phyloP scores from a whole-genome alignment of 2,329 filamentous ascomycete species.

The Podosphaera fusca region DNA sequence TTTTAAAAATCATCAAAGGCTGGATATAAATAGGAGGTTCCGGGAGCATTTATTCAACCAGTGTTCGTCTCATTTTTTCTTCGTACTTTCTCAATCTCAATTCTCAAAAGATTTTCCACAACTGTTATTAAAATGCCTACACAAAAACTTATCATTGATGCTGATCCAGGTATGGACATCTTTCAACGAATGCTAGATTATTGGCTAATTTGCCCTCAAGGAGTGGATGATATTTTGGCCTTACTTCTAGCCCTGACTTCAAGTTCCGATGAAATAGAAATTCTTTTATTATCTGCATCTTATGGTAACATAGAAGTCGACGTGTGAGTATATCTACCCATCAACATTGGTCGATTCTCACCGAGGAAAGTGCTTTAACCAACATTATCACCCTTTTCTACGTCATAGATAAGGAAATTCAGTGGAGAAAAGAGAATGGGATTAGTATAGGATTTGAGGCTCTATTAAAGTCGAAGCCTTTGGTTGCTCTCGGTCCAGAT shows the following conservation, averaged over 20 bases:
- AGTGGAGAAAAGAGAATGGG: constrained; percentile 54
- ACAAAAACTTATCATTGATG: no score
- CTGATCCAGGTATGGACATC: no score
- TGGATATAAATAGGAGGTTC: no score
- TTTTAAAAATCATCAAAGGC: no score
- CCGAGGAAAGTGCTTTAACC: constrained; percentile 45
- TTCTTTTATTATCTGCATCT: constrained; percentile 68
- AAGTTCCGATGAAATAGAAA: constrained; percentile 61
- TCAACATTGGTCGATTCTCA: neutral
- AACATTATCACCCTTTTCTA: constrained; percentile 85
- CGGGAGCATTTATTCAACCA: no score
- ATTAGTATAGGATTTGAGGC: constrained; percentile 47
- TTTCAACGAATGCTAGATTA: no score
- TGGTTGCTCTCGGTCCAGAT: constrained; percentile 69
- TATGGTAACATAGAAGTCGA: constrained; percentile 84
- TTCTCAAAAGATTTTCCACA: no score
- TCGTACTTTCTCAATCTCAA: no score
- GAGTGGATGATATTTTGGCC: constrained; percentile 78
- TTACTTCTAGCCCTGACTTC: constrained; percentile 70
- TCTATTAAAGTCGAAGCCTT: constrained; percentile 49
- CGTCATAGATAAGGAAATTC: constrained; percentile 68
- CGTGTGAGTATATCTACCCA: constrained; percentile 26
- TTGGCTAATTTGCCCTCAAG: constrained; percentile 18
- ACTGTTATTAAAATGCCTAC: no score
- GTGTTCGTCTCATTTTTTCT: no score